Evolutionary conservation across 2,329 filamentous ascomycete species (phyloP), one percentile per base, ranked within the genome.

Genomic region (Hirsutella thompsonii): DNA sequence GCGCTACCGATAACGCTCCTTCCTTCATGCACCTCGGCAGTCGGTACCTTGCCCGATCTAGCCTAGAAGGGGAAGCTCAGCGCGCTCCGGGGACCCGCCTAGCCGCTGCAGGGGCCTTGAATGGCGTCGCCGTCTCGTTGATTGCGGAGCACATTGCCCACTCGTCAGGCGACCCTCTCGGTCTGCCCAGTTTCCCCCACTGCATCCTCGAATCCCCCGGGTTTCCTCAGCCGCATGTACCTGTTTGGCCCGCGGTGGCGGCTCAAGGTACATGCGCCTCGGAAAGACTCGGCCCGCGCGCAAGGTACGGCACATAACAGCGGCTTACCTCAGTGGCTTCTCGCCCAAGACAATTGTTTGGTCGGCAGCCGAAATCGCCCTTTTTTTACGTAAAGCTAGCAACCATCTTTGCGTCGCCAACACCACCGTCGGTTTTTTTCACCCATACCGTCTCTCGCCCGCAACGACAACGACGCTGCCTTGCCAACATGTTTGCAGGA

Each of bases 401-500:
- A 29, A 33, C 26, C 21, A 26, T 13, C 16, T 3, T 35, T 11
- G 26, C 36, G 23, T 28, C 35, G 16, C 32, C 32, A 33, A 18
- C 30, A 34, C 3, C 37, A 14, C 26, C 20, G 18, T 36, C 34
- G 18, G 21, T 14, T 36, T 20, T 36, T 36, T 20, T 9, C 19
- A 23, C 14, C 20, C 14, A 34, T 16, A 18, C 32, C 14, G 14
- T 18, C n/a, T 13, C 33, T 35, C 33, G 8, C 9, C 20, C 6
- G n/a, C 5, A 23, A 26, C 23, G 23, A 26, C 23, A 26, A 26
- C 23, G 23, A 26, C 23, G 23, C 23, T 11, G 23, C 23, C 23
- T 26, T 34, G 20, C 41, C 42, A 48, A 30, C 30, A 55, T 55
- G 53, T 55, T 55, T 50, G 52, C 50, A 52, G 53, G 53, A 53